Evolutionary conservation across 306 rosid genomes (phyloP).

Genomic region (Carpinus fangiana): DNA sequence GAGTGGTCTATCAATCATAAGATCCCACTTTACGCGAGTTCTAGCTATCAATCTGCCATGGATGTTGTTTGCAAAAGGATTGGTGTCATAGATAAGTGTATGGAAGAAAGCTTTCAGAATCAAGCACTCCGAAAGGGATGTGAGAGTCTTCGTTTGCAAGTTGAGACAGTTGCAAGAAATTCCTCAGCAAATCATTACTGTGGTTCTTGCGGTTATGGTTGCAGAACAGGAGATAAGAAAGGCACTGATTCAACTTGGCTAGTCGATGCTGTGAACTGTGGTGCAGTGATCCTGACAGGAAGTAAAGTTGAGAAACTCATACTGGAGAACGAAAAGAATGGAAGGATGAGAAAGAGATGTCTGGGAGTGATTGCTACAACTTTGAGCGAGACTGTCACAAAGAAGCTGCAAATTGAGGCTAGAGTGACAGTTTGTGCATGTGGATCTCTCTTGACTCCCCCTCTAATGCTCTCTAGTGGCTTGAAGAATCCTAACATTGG

Average conservation of each 20-base stretch:
- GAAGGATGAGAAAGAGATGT: constrained; percentile 50
- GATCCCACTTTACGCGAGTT: constrained; percentile 56
- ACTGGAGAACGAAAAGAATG: constrained; percentile 39
- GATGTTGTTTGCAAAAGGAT: constrained; percentile 72
- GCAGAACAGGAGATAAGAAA: constrained; percentile 71
- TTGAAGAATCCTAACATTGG: constrained; percentile 73
- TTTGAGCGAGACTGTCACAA: constrained; percentile 46
- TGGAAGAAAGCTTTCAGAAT: constrained; percentile 63
- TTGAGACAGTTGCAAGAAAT: constrained; percentile 65
- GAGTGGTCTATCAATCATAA: constrained; percentile 78
- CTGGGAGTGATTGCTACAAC: constrained; percentile 63
- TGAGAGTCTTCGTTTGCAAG: constrained; percentile 62
- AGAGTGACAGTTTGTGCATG: constrained; percentile 75
- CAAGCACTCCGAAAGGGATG: constrained; percentile 75
- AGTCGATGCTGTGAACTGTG: constrained; percentile 69
- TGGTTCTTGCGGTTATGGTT: constrained; percentile 78
- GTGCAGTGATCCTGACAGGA: constrained; percentile 82
- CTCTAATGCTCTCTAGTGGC: constrained; percentile 80
- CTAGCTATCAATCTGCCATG: constrained; percentile 71
- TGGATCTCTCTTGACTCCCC: constrained; percentile 75
- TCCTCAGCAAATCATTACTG: constrained; percentile 74
- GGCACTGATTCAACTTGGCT: constrained; percentile 85
- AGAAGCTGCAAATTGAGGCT: constrained; percentile 71
- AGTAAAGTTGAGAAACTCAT: constrained; percentile 75
- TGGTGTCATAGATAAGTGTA: constrained; percentile 61